phyloP scores from a whole-genome alignment of 1,284 basidiomycete genomes.

The Fistulinella cinereoalba region DNA sequence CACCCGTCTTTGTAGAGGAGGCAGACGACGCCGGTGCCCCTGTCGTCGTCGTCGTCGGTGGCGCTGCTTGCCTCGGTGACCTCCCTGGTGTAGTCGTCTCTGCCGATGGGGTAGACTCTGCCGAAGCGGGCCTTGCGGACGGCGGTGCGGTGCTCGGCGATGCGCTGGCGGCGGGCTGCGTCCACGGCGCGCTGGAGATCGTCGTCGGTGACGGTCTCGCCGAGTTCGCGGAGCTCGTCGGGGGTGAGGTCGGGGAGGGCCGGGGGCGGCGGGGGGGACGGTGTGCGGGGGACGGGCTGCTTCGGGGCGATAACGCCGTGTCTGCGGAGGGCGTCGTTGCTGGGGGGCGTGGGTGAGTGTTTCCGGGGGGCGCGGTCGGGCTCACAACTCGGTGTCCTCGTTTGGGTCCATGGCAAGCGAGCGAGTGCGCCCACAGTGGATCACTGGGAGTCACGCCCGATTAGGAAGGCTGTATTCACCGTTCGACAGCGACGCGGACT shows the following conservation, averaged over 20 bases:
- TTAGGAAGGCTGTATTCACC: constrained; percentile 35
- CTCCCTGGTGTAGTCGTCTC: constrained; percentile 93
- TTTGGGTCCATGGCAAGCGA: constrained; percentile 75
- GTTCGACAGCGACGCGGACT: constrained; percentile 23
- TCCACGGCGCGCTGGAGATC: constrained; percentile 80
- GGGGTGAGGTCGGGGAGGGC: constrained; percentile 66
- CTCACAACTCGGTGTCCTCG: constrained; percentile 93
- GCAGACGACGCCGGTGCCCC: constrained; percentile 84
- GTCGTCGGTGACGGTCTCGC: constrained; percentile 67
- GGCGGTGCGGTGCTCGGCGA: constrained; percentile 64
- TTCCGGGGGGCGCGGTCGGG: constrained; percentile 15
- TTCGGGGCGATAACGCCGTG: constrained; percentile 87
- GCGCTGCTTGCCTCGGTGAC: constrained; percentile 90
- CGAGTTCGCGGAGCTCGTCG: constrained; percentile 65
- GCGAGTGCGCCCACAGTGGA: no score
- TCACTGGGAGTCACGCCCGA: constrained; percentile 5
- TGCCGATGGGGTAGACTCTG: constrained; percentile 81
- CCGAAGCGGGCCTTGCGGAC: constrained; percentile 77
- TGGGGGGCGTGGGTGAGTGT: no score
- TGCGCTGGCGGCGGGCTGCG: constrained; percentile 61
- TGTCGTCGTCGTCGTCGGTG: constrained; percentile 57
- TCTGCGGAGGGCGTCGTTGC: constrained; percentile 90
- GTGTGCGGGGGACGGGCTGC: constrained; percentile 64
- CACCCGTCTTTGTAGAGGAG: constrained; percentile 90
- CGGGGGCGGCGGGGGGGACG: constrained; percentile 68